Conservation (phyloP, 441 rosid species). For the Populus trichocarpa region DNA sequence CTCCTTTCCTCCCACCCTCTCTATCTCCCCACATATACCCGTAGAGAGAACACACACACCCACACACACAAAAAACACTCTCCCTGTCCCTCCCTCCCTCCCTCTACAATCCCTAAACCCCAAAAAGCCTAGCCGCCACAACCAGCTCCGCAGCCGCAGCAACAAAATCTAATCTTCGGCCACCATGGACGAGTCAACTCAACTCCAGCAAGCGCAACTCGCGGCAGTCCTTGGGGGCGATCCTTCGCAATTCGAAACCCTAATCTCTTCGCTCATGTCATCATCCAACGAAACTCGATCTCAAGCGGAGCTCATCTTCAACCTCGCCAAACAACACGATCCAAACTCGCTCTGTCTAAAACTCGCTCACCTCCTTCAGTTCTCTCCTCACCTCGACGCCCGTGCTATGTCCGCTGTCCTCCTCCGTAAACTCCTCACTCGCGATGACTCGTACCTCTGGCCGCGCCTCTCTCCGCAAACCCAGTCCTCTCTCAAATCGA, state of each 20-base stretch:
- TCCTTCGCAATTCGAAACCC: constrained; percentile 73
- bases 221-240: constrained; percentile 80
- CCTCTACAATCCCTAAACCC: background rate
- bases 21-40: background rate
- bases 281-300: constrained; percentile 92
- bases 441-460: constrained; percentile 86
- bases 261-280: constrained; percentile 86
- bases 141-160: too few species aligned
- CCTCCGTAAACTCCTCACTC: constrained; percentile 86
- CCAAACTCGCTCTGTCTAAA: constrained; percentile 81
- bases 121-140: background rate
- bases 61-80: background rate
- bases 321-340: constrained; percentile 82
- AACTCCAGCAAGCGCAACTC: constrained; percentile 82
- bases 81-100: fast-evolving
- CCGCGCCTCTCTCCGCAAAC: constrained; percentile 59
- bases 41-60: background rate
- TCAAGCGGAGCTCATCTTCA: constrained; percentile 81
- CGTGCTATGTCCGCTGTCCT: constrained; percentile 96
- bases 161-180: background rate
- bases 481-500: constrained; percentile 76
- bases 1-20: background rate
- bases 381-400: constrained; percentile 63
- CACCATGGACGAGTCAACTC: constrained; percentile 68
- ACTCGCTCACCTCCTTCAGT: constrained; percentile 80